Evolutionary conservation across 2,329 filamentous ascomycete species (phyloP), one percentile per base, ranked within the genome.

Genomic region (Trichophyton schoenleinii): DNA sequence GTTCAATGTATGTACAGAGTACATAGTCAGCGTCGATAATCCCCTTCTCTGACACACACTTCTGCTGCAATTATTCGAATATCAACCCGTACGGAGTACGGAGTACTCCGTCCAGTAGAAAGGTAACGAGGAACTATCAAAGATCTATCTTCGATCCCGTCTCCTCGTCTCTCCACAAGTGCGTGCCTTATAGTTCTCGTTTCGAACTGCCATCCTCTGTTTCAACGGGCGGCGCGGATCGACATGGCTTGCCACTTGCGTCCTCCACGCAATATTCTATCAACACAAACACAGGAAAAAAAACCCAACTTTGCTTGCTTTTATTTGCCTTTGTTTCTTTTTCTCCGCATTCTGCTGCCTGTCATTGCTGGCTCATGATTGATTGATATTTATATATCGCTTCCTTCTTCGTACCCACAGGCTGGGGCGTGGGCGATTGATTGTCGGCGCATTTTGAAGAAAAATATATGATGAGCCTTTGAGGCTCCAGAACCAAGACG

Each of bases 201-300:
- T 55, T 55, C 52, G 52, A 55, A 31, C 52, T 55, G 15, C 52
- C 52, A 6, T 55, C 46, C 13, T 55, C 52, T 55, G 31, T 36
- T 55, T 55, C 28, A 55, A 55, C 52, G 52, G 25, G 52, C 52
- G 25, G 13, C 20, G 28, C 52, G 15, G 52, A 55, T 55, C 52
- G 25, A 36, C 52, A 55, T 55, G 28, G 52, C 52, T 55, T 55
- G 52, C 31, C 52, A 55, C 52, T 55, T 36, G 25, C 52, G 46
- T 36, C 52, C 49, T 22, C 9, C 49, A 34, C 52, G 52, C 52
- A 55, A 55, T 55, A 13, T 36, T 15, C 13, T 31, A 11, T 8
- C 31, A 55, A n/a, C 28, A 55, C 13, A n/a, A n/a, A 3, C 52
- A 25, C n/a, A 8, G 8, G 18, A 22, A 2, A 25, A 52, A 18